Evolutionary conservation across 441 rosid species (phyloP).

Genomic region (Corymbia citriodora): DNA sequence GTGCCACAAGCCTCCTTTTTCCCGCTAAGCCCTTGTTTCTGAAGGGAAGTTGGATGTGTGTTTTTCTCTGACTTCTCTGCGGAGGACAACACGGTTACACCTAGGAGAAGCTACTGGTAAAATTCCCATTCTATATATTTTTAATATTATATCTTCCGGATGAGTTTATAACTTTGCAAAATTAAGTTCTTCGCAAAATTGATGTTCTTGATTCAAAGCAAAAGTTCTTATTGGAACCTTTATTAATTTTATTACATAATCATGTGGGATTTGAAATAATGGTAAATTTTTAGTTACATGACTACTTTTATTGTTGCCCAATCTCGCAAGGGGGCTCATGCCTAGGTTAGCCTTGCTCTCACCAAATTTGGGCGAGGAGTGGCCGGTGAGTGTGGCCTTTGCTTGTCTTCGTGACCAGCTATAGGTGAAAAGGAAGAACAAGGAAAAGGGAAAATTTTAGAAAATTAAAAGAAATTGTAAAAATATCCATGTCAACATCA

Average conservation of each 20-base stretch:
- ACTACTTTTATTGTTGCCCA: background rate
- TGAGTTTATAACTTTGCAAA: background rate
- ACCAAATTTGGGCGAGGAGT: background rate
- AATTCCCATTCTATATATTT: background rate
- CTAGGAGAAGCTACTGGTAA: background rate
- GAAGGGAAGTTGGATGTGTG: background rate
- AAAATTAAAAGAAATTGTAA: background rate
- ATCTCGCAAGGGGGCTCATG: background rate
- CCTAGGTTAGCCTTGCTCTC: background rate
- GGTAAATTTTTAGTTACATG: background rate
- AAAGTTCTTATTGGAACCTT: background rate
- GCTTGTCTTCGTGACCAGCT: background rate
- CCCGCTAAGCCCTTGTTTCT: background rate
- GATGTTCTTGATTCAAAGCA: background rate
- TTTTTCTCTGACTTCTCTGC: background rate
- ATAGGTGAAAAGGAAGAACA: background rate
- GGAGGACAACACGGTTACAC: background rate
- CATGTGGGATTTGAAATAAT: background rate
- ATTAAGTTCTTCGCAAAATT: background rate
- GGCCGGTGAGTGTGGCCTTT: background rate
- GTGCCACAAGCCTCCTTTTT: background rate
- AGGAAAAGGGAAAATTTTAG: background rate
- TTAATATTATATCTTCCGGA: background rate
- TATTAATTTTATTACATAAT: too few species aligned
- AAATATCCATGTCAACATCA: fast-evolving